These are phyloP conservation scores for Scenedesmus sp. DNA, from an alignment of 163 green algal genomes.

Conservation along the genomic window DNA sequence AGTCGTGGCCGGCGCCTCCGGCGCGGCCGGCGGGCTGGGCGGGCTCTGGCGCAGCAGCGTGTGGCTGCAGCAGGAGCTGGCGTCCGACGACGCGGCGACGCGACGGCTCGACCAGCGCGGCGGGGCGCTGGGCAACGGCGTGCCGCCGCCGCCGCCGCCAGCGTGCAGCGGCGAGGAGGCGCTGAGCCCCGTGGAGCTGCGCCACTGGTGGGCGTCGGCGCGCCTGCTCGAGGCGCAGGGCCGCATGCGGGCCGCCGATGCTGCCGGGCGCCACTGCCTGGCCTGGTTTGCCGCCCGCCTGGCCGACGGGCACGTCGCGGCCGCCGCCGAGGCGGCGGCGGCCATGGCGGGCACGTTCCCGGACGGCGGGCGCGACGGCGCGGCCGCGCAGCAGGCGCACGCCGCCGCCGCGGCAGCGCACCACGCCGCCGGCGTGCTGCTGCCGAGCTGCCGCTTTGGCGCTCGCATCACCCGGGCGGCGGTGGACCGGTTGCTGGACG, in stretches of 20 bases:
- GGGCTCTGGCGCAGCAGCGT: not conserved
- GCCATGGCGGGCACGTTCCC: no score
- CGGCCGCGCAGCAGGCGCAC: not conserved
- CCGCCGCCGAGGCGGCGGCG: no score
- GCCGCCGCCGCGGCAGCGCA: not conserved
- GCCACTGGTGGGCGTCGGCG: slow-evolving; percentile 18
- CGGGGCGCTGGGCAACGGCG: no score
- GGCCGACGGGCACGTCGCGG: no score
- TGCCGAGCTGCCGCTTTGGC: slow-evolving; percentile 24
- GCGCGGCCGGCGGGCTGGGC: not conserved
- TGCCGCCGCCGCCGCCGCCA: no score
- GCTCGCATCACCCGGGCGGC: not conserved
- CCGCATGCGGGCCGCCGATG: slow-evolving; percentile 8
- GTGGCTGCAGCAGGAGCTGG: slow-evolving; percentile 6
- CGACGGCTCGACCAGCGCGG: no score
- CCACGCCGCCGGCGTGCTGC: not conserved
- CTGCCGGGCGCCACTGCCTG: slow-evolving; percentile 9
- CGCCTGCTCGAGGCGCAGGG: slow-evolving; percentile 6
- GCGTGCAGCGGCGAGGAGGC: not conserved
- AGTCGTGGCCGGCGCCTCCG: not conserved
- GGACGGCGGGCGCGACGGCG: no score
- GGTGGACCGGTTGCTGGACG: not conserved
- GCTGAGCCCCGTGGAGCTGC: slow-evolving; percentile 1
- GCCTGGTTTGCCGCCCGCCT: not conserved
- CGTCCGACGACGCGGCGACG: not conserved